These are phyloP conservation scores for Nigrospora sphaerica DNA, from an alignment of 2,329 filamentous ascomycete genomes.

Conservation along the genomic window DNA sequence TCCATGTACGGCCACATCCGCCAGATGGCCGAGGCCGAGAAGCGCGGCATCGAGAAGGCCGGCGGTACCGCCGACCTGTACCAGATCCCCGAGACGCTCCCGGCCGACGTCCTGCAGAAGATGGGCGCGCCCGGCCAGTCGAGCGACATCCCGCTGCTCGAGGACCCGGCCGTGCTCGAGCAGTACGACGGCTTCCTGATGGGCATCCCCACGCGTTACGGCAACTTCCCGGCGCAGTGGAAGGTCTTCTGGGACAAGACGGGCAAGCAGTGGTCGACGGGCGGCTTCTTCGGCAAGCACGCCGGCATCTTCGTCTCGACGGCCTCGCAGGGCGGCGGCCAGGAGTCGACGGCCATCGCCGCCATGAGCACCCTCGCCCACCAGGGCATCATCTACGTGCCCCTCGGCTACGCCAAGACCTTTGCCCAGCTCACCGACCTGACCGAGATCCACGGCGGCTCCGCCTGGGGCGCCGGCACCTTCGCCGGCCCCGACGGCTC, in stretches of 20 bases:
- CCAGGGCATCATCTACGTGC: conserved; percentile 96
- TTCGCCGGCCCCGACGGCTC: conserved; percentile 75
- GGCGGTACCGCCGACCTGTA: conserved; percentile 76
- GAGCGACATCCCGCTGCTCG: conserved; percentile 55
- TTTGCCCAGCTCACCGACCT: conserved; percentile 67
- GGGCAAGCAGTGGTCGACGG: conserved; percentile 73
- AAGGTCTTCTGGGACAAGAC: conserved; percentile 90
- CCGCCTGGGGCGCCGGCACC: conserved; percentile 89
- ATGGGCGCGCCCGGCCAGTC: conserved; percentile 83
- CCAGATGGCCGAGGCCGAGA: conserved; percentile 80
- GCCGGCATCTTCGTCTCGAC: conserved; percentile 88
- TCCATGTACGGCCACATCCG: conserved; percentile 91
- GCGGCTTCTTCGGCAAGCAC: conserved; percentile 79
- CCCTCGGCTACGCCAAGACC: conserved; percentile 79
- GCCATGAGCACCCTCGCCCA: conserved; percentile 81
- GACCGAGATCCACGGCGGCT: conserved; percentile 75
- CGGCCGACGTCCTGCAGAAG: conserved; percentile 75
- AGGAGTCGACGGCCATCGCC: conserved; percentile 79
- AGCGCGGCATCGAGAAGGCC: conserved; percentile 80
- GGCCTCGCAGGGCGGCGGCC: conserved; percentile 78
- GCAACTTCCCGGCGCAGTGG: conserved; percentile 96
- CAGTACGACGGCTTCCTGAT: conserved; percentile 84
- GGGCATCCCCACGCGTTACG: conserved; percentile 92
- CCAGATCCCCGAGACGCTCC: conserved; percentile 85
- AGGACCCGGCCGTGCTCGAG: conserved; percentile 53